Evolutionary conservation across 2,329 filamentous ascomycete genomes (phyloP), one percentile per base, ranked within the genome.

Genomic region (Botrytis fragariae): DNA sequence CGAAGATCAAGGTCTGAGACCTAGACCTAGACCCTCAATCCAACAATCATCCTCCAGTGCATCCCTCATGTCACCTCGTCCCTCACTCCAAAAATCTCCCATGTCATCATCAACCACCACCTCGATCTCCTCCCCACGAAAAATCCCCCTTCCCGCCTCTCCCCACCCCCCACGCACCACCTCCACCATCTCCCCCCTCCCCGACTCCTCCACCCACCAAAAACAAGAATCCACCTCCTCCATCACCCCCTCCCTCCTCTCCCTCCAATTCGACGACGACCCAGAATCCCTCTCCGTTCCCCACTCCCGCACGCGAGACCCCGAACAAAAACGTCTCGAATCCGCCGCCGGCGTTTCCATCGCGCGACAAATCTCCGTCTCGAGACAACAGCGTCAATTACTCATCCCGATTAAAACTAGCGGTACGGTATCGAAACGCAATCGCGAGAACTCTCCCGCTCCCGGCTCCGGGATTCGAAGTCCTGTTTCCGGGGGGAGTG

Each of bases 331-430:
- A 35, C 84, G 83, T 10, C 81, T 87, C 22, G 85, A 86, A 75
- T 85, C 85, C 61, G 88, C 89, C 2, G 89, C 90, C 6, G 87
- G 91, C 80, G 85, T 91, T 63, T 91, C 89, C 2, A 92, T 92
- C 76, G 90, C 90, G 0, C 85, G 91, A 1, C 90, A 92, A 79
- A 91, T 92, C 76, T 91, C 88, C 76, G 84, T 92, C 39, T 91
- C 89, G 20, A 83, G 87, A 20, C 85, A 89, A 80, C 90, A 92
- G 80, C 84, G 87, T 29, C 86, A 87, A 78, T 82, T 91, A 75
- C 82, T 91, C 29, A 85, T 86, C 65, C 88, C 88, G 20, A 81
- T 89, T 48, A 73, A 74, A 20, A 65, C 45, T 16, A 42, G 69
- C 29, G 60, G 57, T 3, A 29, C 57, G 12, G 14, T 68, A 7